Conservation (phyloP, 2,329 filamentous ascomycete genomes). For the Chaetomium sp. region DNA sequence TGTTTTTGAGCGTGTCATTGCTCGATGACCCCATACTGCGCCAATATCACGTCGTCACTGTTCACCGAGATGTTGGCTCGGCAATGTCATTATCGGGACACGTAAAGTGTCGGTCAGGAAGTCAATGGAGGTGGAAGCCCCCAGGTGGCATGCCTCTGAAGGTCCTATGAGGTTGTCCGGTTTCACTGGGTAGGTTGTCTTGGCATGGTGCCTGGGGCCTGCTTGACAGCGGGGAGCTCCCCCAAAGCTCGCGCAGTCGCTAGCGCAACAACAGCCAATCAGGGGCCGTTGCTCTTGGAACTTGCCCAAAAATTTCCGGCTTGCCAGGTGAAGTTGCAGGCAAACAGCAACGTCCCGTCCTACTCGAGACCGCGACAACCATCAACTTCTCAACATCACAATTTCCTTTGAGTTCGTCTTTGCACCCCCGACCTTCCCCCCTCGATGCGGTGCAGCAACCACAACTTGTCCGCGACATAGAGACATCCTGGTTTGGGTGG, state of each 20-base stretch:
- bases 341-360: slow-evolving; percentile 20
- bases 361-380: slow-evolving; percentile 17
- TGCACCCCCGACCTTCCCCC: neutral
- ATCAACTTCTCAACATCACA: slow-evolving; percentile 12
- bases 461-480: slow-evolving; percentile 19
- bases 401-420: slow-evolving; percentile 6
- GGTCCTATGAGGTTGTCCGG: neutral
- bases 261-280: slow-evolving; percentile 28
- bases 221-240: neutral
- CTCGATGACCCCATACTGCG: slow-evolving; percentile 36
- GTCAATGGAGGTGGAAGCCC: neutral
- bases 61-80: neutral
- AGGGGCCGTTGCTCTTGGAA: slow-evolving; percentile 19
- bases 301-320: slow-evolving; percentile 32
- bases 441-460: slow-evolving; percentile 27
- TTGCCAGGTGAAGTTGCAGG: slow-evolving; percentile 16
- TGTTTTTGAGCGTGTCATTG: slow-evolving; percentile 42
- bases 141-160: neutral
- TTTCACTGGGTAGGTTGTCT: neutral
- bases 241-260: neutral
- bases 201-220: neutral
- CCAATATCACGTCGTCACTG: neutral
- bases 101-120: slow-evolving; percentile 7
- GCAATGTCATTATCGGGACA: neutral
- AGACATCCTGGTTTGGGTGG: slow-evolving; percentile 24